Conservation (phyloP, 2,329 filamentous ascomycete genomes). For the Aspergillus sp. region DNA sequence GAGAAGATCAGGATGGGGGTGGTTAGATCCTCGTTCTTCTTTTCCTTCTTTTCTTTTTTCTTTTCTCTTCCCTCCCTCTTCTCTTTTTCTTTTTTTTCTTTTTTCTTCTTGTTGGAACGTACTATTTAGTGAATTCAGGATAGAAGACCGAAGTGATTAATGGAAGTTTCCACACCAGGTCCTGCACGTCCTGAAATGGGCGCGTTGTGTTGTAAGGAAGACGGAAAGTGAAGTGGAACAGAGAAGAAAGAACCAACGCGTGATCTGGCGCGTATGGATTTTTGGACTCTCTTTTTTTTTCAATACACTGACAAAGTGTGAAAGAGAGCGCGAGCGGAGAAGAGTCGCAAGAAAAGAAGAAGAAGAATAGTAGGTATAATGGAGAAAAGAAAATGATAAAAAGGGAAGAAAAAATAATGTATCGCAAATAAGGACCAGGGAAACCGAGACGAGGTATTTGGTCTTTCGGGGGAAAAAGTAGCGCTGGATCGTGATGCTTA, state of each 20-base stretch:
- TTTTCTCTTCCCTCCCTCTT: background rate
- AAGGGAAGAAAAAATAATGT: conserved; percentile 4
- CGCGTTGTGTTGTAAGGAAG: background rate
- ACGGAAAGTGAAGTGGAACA: conserved; percentile 5
- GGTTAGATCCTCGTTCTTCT: conserved; percentile 6
- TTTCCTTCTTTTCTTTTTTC: background rate
- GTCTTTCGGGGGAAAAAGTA: conserved; percentile 13
- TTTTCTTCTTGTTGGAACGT: conserved; percentile 20
- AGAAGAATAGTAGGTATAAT: background rate
- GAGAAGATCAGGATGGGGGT: background rate
- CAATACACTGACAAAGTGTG: conserved; percentile 9
- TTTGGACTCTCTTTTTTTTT: conserved; percentile 4
- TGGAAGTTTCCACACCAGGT: background rate
- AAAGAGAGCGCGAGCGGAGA: conserved; percentile 7
- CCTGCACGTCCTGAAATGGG: background rate
- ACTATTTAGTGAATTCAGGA: conserved; percentile 20
- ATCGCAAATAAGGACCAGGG: conserved; percentile 16
- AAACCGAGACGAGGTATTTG: conserved; percentile 1
- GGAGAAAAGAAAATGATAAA: conserved; percentile 6
- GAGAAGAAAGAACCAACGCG: conserved; percentile 21
- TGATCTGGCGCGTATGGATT: conserved; percentile 15
- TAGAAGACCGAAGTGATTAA: background rate
- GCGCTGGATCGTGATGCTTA: conserved; percentile 40
- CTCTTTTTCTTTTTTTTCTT: background rate
- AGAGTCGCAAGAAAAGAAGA: conserved; percentile 1